Evolutionary conservation across 305 asterid species (phyloP), one percentile per base, ranked within the genome.

Genomic region (Solanum aculeatissimum): DNA sequence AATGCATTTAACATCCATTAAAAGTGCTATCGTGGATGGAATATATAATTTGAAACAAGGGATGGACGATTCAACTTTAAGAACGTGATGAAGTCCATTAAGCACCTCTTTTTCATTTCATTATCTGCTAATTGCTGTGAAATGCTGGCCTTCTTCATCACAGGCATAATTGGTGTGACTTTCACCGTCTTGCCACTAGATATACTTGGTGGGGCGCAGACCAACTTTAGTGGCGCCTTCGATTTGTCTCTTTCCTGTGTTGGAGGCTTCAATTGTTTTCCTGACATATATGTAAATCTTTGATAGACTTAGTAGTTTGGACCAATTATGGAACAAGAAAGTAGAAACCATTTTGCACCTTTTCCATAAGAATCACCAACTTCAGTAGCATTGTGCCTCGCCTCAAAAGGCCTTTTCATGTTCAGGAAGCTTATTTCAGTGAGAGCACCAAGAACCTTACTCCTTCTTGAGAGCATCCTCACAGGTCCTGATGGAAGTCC

Each of bases 51-150:
- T 60, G 75, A 84, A 79, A 74, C 72, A 53, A 85, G 15, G 74
- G 72, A 49, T 9, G 43, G 85, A 58, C 55, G 72, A 54, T 79
- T 49, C 77, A 74, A 70, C 58, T 63, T 81, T 53, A 77, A 18
- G 16, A 85, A 85, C 55, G 63, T 66, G 79, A 82, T 35, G 82
- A 84, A 88, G 72, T 27, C 79, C 65, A 89, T 84, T 84, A 63
- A 83, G 86, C 82, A 94, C 98, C 92, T 88, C 57, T 81, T 86
- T 86, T 88, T 77, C 85, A 88, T 86, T 87, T 91, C 92, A 85
- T 88, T 88, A 82, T 75, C 63, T 85, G 58, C 80, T 45, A 83
- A 79, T 84, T 88, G 65, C 72, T 81, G 79, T 78, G 85, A 62
- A 83, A 71, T 49, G 69, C 62, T 38, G 72, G 78, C 84, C 75